Evolutionary conservation across 257 asterid species (phyloP), one percentile per base, ranked within the genome.

Genomic region (Scutellaria barbata): DNA sequence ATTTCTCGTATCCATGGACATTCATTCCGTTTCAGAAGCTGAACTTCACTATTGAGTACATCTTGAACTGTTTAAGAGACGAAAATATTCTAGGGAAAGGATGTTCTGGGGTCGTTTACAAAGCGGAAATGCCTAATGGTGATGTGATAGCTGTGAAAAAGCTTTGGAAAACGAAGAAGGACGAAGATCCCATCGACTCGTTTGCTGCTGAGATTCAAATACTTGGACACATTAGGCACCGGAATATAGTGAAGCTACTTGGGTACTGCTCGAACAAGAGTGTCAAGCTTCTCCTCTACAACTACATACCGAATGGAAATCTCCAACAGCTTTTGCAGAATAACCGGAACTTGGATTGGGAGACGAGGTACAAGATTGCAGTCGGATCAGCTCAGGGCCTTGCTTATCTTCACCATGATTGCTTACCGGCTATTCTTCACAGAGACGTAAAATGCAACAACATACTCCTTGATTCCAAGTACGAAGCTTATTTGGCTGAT

Each of bases 361-460:
- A 94, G 71, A 89, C 85, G 2, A 81, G 98, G 86, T 94, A 94
- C 70, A 87, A 89, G 66, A 89, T 94, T 25, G 96, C 97, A 0
- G 89, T 94, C 1, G 98, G 97, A 45, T 72, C 98, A 12, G 98
- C 97, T 43, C 97, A 94, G 63, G 97, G 98, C 12, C 96, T 94
- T 6, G 87, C 98, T 3, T 93, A 94, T 71, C 96, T 94, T 5
- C 98, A 90, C 80, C 97, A 90, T 8, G 98, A 94, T 48, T 90
- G 98, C 59, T 82, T 86, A 45, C 97, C 98, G 0, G 77, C 97
- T 1, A 94, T 94, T 67, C 89, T 94, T 66, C 98, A 90, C 46
- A 80, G 98, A 50, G 98, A 94, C 35, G 96, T 94, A 72, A 94
- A 94, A 68, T 94, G 97, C 86, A 94, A 94, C 69, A 90, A 94